These are phyloP conservation scores for Fusarium transvaalense DNA, from an alignment of 2,329 filamentous ascomycete species.

Conservation along the genomic window DNA sequence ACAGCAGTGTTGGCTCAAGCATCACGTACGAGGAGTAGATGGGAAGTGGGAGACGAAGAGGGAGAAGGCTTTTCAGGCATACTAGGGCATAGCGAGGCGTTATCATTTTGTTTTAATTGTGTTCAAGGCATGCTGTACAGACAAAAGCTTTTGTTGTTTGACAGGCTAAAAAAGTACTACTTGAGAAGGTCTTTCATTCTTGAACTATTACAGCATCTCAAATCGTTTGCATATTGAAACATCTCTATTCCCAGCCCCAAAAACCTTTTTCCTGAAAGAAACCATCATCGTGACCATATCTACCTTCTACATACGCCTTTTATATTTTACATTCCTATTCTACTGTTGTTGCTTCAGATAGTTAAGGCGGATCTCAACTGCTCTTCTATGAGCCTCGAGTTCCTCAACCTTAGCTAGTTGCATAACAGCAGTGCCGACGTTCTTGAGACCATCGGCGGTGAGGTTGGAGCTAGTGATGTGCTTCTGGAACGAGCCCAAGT, in stretches of 20 bases:
- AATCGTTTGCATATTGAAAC: conserved; percentile 9
- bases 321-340: conserved; percentile 5
- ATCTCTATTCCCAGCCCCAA: conserved; percentile 26
- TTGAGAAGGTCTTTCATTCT: conserved; percentile 21
- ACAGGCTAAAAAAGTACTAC: conserved; percentile 34
- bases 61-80: conserved; percentile 23
- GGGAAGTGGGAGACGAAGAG: neutral
- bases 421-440: conserved; percentile 92
- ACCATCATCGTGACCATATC: conserved; percentile 5
- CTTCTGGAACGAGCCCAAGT: conserved; percentile 95
- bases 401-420: conserved; percentile 94
- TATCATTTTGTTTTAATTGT: conserved; percentile 43
- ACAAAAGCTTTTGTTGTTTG: conserved; percentile 39
- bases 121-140: conserved; percentile 38
- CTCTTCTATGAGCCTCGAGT: conserved; percentile 90
- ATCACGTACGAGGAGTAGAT: neutral
- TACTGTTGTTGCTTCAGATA: conserved; percentile 58
- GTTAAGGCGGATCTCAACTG: conserved; percentile 84
- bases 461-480: conserved; percentile 96
- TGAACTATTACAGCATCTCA: neutral
- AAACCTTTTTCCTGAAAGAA: conserved; percentile 26
- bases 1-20: conserved; percentile 5
- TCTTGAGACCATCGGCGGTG: conserved; percentile 84
- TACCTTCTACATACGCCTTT: conserved; percentile 30
- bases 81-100: conserved; percentile 54